Percentiles rank a stretch among this genome's conserved stretches.
These are phyloP conservation scores for Colletotrichum chlorophyti DNA, from an alignment of 2,329 filamentous ascomycete species.

Conservation along the genomic window DNA sequence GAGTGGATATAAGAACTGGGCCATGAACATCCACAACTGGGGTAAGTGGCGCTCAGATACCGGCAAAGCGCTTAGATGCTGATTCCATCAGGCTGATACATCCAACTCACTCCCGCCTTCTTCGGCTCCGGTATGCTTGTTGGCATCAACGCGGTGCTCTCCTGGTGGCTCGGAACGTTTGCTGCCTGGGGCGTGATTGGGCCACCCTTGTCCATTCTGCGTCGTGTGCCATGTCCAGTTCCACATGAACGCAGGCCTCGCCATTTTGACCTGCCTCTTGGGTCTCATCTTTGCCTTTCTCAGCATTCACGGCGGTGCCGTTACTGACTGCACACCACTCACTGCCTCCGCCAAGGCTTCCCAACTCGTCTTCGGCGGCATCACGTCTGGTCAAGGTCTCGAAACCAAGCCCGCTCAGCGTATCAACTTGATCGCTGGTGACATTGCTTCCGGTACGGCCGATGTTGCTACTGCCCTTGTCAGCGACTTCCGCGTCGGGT, in stretches of 20 bases:
- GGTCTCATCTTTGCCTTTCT: conserved; percentile 66
- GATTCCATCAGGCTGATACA: conserved; percentile 55
- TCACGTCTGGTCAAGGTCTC: conserved; percentile 62
- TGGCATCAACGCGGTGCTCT: conserved; percentile 60
- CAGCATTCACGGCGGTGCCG: conserved; percentile 55
- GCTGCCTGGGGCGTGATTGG: conserved; percentile 62
- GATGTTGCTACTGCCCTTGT: conserved; percentile 61
- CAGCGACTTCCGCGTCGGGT: conserved; percentile 72
- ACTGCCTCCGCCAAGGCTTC: conserved; percentile 73
- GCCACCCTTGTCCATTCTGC: conserved; percentile 51
- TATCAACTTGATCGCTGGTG: conserved; percentile 71
- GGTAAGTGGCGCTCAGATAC: conserved; percentile 33
- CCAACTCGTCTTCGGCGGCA: conserved; percentile 71
- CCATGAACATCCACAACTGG: conserved; percentile 64
- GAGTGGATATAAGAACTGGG: conserved; percentile 56
- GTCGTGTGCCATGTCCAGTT: conserved; percentile 58
- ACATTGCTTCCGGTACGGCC: conserved; percentile 61
- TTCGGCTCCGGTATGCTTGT: conserved; percentile 61
- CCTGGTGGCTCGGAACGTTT: conserved; percentile 63
- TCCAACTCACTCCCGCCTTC: conserved; percentile 67
- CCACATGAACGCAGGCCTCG: conserved; percentile 63
- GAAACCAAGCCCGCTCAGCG: conserved; percentile 57
- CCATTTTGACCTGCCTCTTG: conserved; percentile 60
- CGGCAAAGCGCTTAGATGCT: background rate
- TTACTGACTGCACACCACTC: conserved; percentile 66